Base-by-base conservation (phyloP, 768 basidiomycete genomes). In the Lactarius pseudohatsudake region DNA sequence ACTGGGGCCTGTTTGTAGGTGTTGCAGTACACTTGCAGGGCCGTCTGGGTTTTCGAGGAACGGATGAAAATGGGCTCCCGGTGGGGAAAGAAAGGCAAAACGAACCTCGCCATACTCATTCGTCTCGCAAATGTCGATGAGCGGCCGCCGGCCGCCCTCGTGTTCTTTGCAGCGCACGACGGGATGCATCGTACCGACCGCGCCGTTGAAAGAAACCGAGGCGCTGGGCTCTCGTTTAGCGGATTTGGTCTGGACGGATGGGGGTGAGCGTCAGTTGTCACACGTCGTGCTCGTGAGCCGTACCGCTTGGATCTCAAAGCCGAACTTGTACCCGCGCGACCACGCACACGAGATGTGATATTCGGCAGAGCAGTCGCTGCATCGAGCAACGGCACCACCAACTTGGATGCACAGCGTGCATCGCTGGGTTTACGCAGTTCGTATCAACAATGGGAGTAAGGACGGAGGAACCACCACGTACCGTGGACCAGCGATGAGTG, bases 311-410 rank as follows among this genome's bases (percentile, higher is more conserved):
- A 98, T 85, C 78, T 98, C 96, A 76, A 99, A 97, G 34, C 93
- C 95, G 70, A 98, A 95, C 70, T 82, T 89, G 78, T 90, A 86
- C 0, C 90, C 90, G 47, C 86, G 80, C 61, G 82, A 84, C 92
- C 93, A 98, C 22, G 94, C 97, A 75, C 97, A 99, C 0, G 92
- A 88, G 9, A 88, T 81, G 75, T 99, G 97, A 75, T 89, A 94
- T 70, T 91, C 86, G 60, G 82, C 85, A 18, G 78, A 76, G 74
- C 97, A 98, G 72, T 94, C 94, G 50, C 79, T 84, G 78, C 97
- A 99, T 53, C 86, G 85, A 34, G 96, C 81, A 47, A 91, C 89
- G 3, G 92, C 92, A 8, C 96, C 96, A 40, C 87, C 85, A 9
- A 77, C 74, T 64, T 85, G 81, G 45, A 84, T 80, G 74, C 96